Evolutionary conservation across 2,329 filamentous ascomycete species (phyloP), one percentile per base, ranked within the genome.

Genomic region (Apiospora saccharicola): DNA sequence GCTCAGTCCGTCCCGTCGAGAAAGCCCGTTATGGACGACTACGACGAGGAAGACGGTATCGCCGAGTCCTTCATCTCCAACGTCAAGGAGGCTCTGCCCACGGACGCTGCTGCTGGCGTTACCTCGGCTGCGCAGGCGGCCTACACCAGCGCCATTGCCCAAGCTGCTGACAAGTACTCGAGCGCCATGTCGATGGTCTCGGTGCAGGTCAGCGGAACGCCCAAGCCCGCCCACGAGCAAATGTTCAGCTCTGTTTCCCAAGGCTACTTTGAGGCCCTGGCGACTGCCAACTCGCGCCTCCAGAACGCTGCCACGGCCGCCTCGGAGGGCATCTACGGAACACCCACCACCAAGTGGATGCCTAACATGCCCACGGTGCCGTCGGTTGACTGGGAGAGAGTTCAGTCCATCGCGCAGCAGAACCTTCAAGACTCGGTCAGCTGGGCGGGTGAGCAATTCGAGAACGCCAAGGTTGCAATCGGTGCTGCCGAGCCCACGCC

Each of bases 361-460:
- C 81, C 73, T 43, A 78, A 49, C 75, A 77, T 73, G 79, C 82
- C 78, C 44, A 82, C 79, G 7, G 81, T 83, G 1, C 84, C 82
- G 26, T 80, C 80, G 30, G 76, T 86, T 4, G 83, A 86, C 72
- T 88, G 88, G 87, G 80, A 85, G 69, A 82, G 80, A 34, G 84
- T 88, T 16, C 85, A 89, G 70, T 90, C 92, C 0, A 89, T 95
- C 75, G 94, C 94, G 0, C 89, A 92, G 0, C 90, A 91, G 44
- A 89, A 89, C 71, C 85, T 96, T 22, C 88, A 90, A 19, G 91
- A 94, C 77, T 93, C 92, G n/a, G 85, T 94, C 6, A 87, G 88
- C 70, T 88, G 88, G 79, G 94, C 93, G 8, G 92, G 92, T 70
- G 87, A 91, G 47, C 92, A 94, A 77, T 93, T 93, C 76, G 87